phyloP scores from a whole-genome alignment of 2,329 filamentous ascomycete species.

The Gaeumannomyces tritici region DNA sequence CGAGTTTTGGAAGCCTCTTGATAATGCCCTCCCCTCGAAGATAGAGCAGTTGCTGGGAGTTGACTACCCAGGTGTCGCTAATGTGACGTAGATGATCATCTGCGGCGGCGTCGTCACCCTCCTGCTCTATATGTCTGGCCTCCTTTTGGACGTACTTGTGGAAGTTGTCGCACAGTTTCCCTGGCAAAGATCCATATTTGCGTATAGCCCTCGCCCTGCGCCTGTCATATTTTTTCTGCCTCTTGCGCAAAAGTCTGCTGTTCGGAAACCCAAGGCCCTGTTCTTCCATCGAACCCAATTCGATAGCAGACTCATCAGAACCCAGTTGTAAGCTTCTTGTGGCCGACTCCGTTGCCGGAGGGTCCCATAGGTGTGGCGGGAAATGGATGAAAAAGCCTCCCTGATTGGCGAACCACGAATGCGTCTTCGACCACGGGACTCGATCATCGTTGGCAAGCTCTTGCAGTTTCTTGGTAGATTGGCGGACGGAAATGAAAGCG shows the following conservation, averaged over 20 bases:
- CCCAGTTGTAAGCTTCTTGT: too few relatives aligned
- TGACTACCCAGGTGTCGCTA: neutral
- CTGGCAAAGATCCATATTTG: too few relatives aligned
- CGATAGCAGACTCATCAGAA: neutral
- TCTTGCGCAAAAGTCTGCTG: too few relatives aligned
- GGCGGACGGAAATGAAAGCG: neutral
- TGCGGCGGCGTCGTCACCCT: rapidly evolving
- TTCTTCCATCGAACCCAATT: neutral
- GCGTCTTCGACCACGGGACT: neutral
- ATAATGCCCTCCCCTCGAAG: neutral
- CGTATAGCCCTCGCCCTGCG: too few relatives aligned
- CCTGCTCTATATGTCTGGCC: too few relatives aligned
- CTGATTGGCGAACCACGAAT: neutral
- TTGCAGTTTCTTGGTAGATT: neutral
- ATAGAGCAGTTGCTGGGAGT: neutral
- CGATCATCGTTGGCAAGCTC: neutral
- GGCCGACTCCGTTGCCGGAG: too few relatives aligned
- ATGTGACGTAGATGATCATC: neutral
- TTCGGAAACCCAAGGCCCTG: too few relatives aligned
- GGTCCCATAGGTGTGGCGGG: neutral
- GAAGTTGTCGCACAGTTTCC: neutral
- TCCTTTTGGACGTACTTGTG: neutral
- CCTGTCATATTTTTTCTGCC: too few relatives aligned
- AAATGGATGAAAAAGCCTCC: neutral
- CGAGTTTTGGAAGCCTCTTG: neutral